Base-by-base conservation (phyloP, 805 yeast genomes). In the Blastobotrys americana region DNA sequence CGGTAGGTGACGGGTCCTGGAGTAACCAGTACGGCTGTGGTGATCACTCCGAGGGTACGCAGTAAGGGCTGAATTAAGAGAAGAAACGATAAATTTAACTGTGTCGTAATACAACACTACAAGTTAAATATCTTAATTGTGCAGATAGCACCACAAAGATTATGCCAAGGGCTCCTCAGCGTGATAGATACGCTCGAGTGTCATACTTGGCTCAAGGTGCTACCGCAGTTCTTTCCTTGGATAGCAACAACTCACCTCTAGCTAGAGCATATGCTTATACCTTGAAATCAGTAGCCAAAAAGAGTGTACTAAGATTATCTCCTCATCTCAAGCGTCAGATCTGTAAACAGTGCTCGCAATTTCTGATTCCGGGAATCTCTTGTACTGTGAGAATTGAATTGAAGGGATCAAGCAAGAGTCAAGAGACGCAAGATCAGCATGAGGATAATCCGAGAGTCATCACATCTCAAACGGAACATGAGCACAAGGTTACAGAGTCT, bases 321-420 rank as follows among this genome's bases (percentile, higher is more conserved):
- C 57, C 53, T 0, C 50, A 50, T 3, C 55, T 86, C 8, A 87
- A 87, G 60, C 68, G 95, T 52, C 69, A 73, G 0, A 57, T 80
- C 13, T 87, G 96, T 62, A 85, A 84, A 54, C 65, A 64, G 31
- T 87, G 96, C 60, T 63, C 73, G 37, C 59, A 77, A 5, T 48
- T 73, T 6, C 64, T 74, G 48, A 55, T 76, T 1, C 77, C 82
- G 0, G 82, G 80, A 0, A 41, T 67, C 15, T 69, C 72, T 16
- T 55, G 72, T 41, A 39, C 58, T 1, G 52, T 69, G 2, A 58
- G 65, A 17, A 44, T 80, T 1, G 68, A 62, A 25, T 25, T 25
- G 10, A 25, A 25, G 31, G 31, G 31, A 25, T 25, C 31, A 8
- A 25, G 31, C n/a, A n/a, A n/a, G n/a, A n/a, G n/a, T n/a, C n/a